These are phyloP conservation scores for Dothistroma septosporum DNA, from an alignment of 2,329 filamentous ascomycete genomes.

Conservation along the genomic window DNA sequence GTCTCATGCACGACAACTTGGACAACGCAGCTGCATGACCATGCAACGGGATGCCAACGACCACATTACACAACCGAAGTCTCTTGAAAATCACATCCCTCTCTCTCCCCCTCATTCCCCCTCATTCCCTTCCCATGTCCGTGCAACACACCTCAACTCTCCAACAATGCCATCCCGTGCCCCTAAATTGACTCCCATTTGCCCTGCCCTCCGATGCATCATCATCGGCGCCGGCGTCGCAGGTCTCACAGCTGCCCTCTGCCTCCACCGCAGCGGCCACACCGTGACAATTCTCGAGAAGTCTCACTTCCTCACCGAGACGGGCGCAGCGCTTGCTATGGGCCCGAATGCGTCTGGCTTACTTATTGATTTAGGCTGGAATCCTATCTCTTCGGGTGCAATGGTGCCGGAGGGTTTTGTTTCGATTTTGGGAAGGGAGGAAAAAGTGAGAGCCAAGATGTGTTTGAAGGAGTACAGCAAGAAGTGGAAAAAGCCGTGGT, in stretches of 20 bases:
- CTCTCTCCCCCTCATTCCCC: too few species aligned
- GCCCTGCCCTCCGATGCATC: constrained; percentile 27
- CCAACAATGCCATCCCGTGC: too few species aligned
- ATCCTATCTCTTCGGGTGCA: constrained; percentile 22
- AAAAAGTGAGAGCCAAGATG: constrained; percentile 28
- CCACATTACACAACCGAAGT: too few species aligned
- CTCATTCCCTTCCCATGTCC: too few species aligned
- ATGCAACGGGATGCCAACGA: too few species aligned
- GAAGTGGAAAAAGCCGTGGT: constrained; percentile 39
- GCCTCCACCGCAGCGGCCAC: constrained; percentile 52
- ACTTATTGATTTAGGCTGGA: constrained; percentile 36
- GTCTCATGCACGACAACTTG: too few species aligned
- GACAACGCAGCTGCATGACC: too few species aligned
- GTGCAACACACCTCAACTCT: too few species aligned
- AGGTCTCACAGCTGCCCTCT: constrained; percentile 51
- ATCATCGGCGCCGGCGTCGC: constrained; percentile 49
- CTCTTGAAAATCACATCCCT: too few species aligned
- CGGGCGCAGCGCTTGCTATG: constrained; percentile 58
- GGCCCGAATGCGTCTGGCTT: constrained; percentile 59
- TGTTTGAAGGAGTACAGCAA: neutral
- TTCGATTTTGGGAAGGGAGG: constrained; percentile 19
- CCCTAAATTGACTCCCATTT: neutral
- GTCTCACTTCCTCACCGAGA: constrained; percentile 49
- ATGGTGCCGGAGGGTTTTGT: constrained; percentile 6
- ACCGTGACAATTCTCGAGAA: constrained; percentile 51